Base-by-base conservation (phyloP, 176 grass and related monocot species). In the Bothriochloa decipiens region DNA sequence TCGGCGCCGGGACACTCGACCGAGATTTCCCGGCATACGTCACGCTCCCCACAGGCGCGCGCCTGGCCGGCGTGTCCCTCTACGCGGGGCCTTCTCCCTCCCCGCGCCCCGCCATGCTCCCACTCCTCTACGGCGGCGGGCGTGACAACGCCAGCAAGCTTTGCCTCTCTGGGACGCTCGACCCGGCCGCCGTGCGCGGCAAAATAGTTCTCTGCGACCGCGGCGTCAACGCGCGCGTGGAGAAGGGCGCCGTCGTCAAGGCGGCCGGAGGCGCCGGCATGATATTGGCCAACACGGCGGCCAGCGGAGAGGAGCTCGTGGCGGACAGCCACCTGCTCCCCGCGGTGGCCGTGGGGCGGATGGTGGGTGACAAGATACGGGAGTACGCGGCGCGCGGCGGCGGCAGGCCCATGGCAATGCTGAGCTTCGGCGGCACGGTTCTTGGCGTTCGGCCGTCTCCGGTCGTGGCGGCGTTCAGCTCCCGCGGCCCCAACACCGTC, bases 391-490 rank as follows among this genome's bases (percentile, higher is more conserved):
- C 63, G 9, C 81, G 69, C 22, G 81, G 75, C 55, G 82, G 72
- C 47, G 80, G 72, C 20, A 86, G 83, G 61, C 86, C 89, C 11
- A 89, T 84, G 89, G 96, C 83, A 18, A 88, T 82, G 65, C 84
- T 99, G 76, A 94, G 87, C 75, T 99, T 99, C 79, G 83, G 96
- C 25, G 96, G 96, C 25, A 99, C 96, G 49, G 86, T 95, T 57
- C 89, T 99, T 7, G 93, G 96, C 15, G 75, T 99, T 33, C 91
- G 84, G 25, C 93, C 96, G 14, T 99, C 93, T 2, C 96, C 96
- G 2, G 88, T 96, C 46, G 96, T 94, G 78, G 96, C 93, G 0
- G 96, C 96, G 22, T 99, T 99, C 90, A 99, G 96, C 82, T 99
- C 96, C 12, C 90, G 96, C n/a, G 96, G 96, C 2, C 96, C 96